phyloP scores from a whole-genome alignment of 2,329 filamentous ascomycete species.

The Fusarium tupiense region DNA sequence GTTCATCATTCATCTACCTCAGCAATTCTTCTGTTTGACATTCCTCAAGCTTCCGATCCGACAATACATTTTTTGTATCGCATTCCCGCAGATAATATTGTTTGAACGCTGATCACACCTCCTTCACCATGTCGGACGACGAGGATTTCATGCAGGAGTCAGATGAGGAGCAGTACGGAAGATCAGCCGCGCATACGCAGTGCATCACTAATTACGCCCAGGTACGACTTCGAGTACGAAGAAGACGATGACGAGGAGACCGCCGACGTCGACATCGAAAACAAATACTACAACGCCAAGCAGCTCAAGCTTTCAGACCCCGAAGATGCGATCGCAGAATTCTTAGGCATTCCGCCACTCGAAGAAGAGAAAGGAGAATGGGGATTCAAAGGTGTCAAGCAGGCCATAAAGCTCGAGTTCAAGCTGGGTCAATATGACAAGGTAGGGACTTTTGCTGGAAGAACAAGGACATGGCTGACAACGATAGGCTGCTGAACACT shows the following conservation, averaged over 20 bases:
- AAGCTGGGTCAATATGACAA: slow-evolving; percentile 88
- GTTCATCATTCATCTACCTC: slow-evolving; percentile 21
- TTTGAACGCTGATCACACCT: not conserved
- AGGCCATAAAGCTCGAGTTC: slow-evolving; percentile 97
- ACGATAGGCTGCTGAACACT: slow-evolving; percentile 85
- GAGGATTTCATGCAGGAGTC: slow-evolving; percentile 61
- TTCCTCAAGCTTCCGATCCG: not conserved
- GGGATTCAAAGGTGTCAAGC: slow-evolving; percentile 98
- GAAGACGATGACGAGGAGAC: slow-evolving; percentile 88
- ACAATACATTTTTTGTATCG: not conserved
- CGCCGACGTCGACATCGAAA: slow-evolving; percentile 94
- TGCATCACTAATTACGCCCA: slow-evolving; percentile 38
- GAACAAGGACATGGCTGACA: slow-evolving; percentile 25
- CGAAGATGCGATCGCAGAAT: slow-evolving; percentile 89
- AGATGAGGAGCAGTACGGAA: slow-evolving; percentile 55
- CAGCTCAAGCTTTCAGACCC: slow-evolving; percentile 91
- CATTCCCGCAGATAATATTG: not conserved
- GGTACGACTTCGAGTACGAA: slow-evolving; percentile 98
- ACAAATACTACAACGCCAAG: slow-evolving; percentile 99
- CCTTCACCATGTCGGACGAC: slow-evolving; percentile 60
- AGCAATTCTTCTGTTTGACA: not conserved
- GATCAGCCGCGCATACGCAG: slow-evolving; percentile 1
- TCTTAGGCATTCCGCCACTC: slow-evolving; percentile 84
- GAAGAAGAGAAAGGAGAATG: slow-evolving; percentile 96
- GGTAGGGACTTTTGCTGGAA: slow-evolving; percentile 56